Evolutionary conservation across 371 early-diverging fungal genomes (phyloP).

Genomic region (Syncephalastrum monosporum): DNA sequence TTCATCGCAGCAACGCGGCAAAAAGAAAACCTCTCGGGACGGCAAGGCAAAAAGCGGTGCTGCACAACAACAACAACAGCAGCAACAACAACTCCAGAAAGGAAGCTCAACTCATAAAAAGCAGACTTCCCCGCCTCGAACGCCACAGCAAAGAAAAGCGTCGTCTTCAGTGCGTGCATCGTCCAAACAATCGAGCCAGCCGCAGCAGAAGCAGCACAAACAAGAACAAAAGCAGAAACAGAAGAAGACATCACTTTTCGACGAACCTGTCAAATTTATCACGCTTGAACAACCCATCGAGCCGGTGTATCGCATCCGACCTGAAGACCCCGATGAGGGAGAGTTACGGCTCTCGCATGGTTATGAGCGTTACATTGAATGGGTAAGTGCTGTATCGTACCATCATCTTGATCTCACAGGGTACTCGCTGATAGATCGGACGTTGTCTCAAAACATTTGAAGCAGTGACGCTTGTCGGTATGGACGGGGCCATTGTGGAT

Average conservation of each 20-base stretch:
- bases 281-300: conserved; percentile 39
- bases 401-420: neutral
- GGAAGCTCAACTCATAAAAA: too few relatives aligned
- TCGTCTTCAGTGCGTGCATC: too few relatives aligned
- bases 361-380: conserved; percentile 41
- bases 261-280: conserved; percentile 28
- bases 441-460: conserved; percentile 29
- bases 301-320: conserved; percentile 22
- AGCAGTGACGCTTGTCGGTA: conserved; percentile 38
- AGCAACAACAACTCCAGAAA: too few relatives aligned
- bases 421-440: conserved; percentile 21
- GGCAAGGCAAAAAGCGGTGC: too few relatives aligned
- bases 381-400: conserved; percentile 18
- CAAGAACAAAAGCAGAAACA: neutral
- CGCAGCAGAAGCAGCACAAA: neutral
- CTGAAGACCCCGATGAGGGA: conserved; percentile 6
- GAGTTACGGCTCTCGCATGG: conserved; percentile 27
- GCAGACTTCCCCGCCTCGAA: too few relatives aligned
- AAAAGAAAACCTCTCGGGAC: too few relatives aligned
- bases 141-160: too few relatives aligned
- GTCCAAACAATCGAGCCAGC: too few relatives aligned
- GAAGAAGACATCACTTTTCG: neutral
- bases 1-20: too few relatives aligned
- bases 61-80: too few relatives aligned
- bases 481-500: conserved; percentile 41